phyloP scores from a whole-genome alignment of 2,329 filamentous ascomycete species.

The Diaporthe citriasiana region DNA sequence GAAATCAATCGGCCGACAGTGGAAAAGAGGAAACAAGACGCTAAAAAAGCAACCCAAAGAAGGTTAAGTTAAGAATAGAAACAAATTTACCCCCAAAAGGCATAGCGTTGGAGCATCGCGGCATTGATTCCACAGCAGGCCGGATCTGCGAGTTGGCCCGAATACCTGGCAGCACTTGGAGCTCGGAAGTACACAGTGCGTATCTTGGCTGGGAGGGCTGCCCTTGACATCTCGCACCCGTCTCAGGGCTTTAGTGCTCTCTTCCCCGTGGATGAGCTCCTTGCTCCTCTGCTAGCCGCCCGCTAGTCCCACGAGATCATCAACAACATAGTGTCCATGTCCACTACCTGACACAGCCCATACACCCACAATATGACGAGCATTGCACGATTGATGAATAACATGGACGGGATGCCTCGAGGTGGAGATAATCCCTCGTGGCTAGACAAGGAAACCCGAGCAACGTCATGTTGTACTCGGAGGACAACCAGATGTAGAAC shows the following conservation, averaged over 20 bases:
- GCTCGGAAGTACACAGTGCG: constrained; percentile 40
- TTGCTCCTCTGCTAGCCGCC: constrained; percentile 19
- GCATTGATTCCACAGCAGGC: constrained; percentile 36
- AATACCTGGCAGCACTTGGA: constrained; percentile 10
- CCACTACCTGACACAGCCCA: constrained; percentile 19
- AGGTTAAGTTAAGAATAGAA: constrained; percentile 44
- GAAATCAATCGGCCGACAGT: constrained; percentile 38
- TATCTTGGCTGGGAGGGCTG: neutral
- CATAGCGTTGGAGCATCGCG: constrained; percentile 25
- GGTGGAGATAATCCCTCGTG: constrained; percentile 8
- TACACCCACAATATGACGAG: constrained; percentile 29
- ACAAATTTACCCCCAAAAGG: constrained; percentile 4
- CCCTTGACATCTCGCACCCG: constrained; percentile 14
- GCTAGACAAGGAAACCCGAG: constrained; percentile 30
- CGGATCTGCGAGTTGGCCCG: constrained; percentile 38
- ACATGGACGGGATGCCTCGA: neutral
- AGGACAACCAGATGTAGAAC: constrained; percentile 24
- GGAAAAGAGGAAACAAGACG: constrained; percentile 25
- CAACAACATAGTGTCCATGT: constrained; percentile 6
- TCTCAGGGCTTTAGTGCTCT: constrained; percentile 6
- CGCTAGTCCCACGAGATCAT: constrained; percentile 18
- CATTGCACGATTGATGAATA: constrained; percentile 25
- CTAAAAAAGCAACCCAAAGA: constrained; percentile 42
- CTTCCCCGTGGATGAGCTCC: constrained; percentile 29
- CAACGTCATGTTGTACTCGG: constrained; percentile 12